These are phyloP conservation scores for Penicillium oxalicum DNA, from an alignment of 2,329 filamentous ascomycete genomes.

Conservation along the genomic window DNA sequence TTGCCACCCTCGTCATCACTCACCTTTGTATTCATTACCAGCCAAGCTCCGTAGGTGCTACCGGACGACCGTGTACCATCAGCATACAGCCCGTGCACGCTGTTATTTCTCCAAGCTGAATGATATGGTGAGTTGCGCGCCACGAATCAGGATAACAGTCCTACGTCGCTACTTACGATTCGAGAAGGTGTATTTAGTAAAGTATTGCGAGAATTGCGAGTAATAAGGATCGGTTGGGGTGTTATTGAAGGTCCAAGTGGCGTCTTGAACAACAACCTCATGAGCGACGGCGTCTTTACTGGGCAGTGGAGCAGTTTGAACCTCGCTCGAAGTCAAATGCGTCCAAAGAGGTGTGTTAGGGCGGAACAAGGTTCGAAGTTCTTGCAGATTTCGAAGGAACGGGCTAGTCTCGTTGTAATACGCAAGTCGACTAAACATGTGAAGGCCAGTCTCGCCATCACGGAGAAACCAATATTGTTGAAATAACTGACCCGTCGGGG, in stretches of 20 bases:
- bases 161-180: constrained; percentile 32
- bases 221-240: constrained; percentile 52
- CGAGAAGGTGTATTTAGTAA: constrained; percentile 61
- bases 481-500: constrained; percentile 52
- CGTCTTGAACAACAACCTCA: constrained; percentile 54
- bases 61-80: constrained; percentile 48
- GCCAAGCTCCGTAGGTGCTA: constrained; percentile 54
- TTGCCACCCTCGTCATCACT: neutral
- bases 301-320: constrained; percentile 51
- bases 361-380: constrained; percentile 57
- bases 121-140: neutral
- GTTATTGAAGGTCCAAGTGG: constrained; percentile 56
- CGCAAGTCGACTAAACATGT: constrained; percentile 55
- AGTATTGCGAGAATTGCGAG: constrained; percentile 53
- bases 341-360: constrained; percentile 58
- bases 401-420: constrained; percentile 55
- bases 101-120: constrained; percentile 50
- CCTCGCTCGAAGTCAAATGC: constrained; percentile 53
- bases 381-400: constrained; percentile 54
- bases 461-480: constrained; percentile 62
- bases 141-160: neutral
- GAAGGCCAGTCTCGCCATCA: constrained; percentile 57
- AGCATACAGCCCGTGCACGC: constrained; percentile 51
- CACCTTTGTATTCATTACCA: constrained; percentile 60
- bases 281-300: constrained; percentile 31